Base-by-base conservation (phyloP, 1,284 basidiomycete species). In the Austroboletus rostrupii region DNA sequence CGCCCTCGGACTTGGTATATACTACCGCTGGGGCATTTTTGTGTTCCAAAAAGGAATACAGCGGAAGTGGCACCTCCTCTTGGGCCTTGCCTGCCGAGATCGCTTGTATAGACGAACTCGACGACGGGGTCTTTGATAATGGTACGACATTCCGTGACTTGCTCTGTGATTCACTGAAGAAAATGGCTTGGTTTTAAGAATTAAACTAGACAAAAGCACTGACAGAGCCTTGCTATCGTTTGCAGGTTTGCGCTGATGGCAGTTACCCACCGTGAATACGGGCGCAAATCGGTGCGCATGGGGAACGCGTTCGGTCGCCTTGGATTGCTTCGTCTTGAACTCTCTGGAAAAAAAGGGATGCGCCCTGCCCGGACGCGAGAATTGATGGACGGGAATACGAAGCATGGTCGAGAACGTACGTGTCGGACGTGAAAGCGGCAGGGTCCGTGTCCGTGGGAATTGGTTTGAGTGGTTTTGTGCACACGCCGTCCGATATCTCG, bases 31-130 rank as follows among this genome's bases (percentile, higher is more conserved):
- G 71, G 0, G 29, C n/a, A 3, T 13, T 17, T 3, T 45, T 45
- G 51, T 67, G 72, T 49, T 75, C 69, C 53, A 62, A 60, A 52
- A 73, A 78, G n/a, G 71, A 69, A 56, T 76, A 78, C 14, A 61
- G 20, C 0, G 71, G 69, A 21, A 67, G 61, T 0, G 50, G 31
- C 6, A 13, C 29, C 23, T 51, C 56, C 32, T 28, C 49, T 35
- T 50, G 45, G 9, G 29, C 21, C 26, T 49, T 48, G 31, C 32
- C 41, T 23, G 3, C 10, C 5, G 39, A 47, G 12, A 26, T 49
- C 14, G 17, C 38, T 16, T 50, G 57, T 11, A 41, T 44, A 3
- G 49, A 52, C 14, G 50, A 54, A 43, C 47, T 44, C 1, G 45
- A 49, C 17, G 49, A 43, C 9, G 37, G 3, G 6, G 48, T 33